Percentiles rank a stretch among this genome's conserved stretches.
Evolutionary conservation across 306 rosid genomes (phyloP).

Genomic region (Dryas octopetala): DNA sequence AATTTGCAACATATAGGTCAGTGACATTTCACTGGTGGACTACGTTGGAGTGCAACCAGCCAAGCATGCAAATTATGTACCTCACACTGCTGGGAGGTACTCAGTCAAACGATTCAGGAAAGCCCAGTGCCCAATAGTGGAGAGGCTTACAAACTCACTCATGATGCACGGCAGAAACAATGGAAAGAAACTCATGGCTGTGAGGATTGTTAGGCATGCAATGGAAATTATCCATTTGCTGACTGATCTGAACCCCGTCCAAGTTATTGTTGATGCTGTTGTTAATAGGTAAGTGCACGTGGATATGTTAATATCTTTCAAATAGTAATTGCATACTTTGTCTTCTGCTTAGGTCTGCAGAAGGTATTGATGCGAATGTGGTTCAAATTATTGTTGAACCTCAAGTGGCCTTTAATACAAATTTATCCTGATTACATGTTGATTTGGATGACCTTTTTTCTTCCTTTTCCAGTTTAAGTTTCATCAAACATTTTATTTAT

Average conservation of each 20-base stretch:
- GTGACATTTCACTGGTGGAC: constrained; percentile 28
- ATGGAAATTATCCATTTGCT: constrained; percentile 43
- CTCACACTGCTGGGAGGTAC: constrained; percentile 41
- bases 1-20: background rate
- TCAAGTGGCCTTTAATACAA: background rate
- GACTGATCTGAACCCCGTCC: constrained; percentile 37
- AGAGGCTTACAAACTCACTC: constrained; percentile 36
- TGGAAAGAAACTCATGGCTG: constrained; percentile 37
- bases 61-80: constrained; percentile 33
- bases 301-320: background rate
- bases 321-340: background rate
- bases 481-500: background rate
- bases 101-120: constrained; percentile 34
- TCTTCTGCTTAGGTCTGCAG: background rate
- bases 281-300: constrained; percentile 22
- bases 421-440: background rate
- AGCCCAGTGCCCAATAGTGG: constrained; percentile 35
- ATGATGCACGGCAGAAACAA: constrained; percentile 39
- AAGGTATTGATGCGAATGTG: no score
- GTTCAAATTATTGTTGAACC: background rate
- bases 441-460: background rate
- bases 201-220: constrained; percentile 32
- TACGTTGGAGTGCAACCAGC: constrained; percentile 27
- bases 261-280: constrained; percentile 40
- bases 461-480: no score